Conservation (phyloP, 345 rosid genomes). For the Eucalyptus decipiens region DNA sequence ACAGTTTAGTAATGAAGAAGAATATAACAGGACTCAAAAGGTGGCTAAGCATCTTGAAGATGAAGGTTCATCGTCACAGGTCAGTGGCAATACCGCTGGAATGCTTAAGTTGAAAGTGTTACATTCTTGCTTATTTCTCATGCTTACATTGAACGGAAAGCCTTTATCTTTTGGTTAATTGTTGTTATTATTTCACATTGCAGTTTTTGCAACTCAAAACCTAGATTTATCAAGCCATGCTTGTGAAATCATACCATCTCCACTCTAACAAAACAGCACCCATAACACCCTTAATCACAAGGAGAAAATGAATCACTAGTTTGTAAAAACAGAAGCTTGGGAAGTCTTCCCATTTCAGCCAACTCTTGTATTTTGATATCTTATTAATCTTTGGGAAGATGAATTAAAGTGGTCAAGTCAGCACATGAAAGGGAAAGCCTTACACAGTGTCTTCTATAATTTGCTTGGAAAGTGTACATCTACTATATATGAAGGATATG, state of each 20-base stretch:
- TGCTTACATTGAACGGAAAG: background rate
- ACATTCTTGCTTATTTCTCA: background rate
- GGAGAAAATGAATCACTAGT: background rate
- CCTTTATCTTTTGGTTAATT: background rate
- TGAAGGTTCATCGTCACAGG: conserved; percentile 27
- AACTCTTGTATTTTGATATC: background rate
- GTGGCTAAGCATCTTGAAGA: conserved; percentile 39
- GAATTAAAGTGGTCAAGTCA: background rate
- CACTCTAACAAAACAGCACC: background rate
- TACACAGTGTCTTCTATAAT: background rate
- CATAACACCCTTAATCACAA: background rate
- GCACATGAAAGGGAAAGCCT: background rate
- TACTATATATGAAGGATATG: background rate
- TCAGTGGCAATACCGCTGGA: background rate
- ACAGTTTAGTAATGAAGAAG: conserved; percentile 71
- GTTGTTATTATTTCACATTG: background rate
- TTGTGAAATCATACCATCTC: background rate
- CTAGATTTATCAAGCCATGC: background rate
- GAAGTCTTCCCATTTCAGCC: background rate
- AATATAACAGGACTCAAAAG: conserved; percentile 28
- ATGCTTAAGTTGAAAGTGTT: background rate
- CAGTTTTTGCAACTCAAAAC: background rate
- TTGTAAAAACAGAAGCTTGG: background rate
- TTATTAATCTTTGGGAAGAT: background rate
- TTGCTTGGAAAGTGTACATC: background rate